phyloP scores from a whole-genome alignment of 83 land plant genomes.

The Picea engelmannii region DNA sequence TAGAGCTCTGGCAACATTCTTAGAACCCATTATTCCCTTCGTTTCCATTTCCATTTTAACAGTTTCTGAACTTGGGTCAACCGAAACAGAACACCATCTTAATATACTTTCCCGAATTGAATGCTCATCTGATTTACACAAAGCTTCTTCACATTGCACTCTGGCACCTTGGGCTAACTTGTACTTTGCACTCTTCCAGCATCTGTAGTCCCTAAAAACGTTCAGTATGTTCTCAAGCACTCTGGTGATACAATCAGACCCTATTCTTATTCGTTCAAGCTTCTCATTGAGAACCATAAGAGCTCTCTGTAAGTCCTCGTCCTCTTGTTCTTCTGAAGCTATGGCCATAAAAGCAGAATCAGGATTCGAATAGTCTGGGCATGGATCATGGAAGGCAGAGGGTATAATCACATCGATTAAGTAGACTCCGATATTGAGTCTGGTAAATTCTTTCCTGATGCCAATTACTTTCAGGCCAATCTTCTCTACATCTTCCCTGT shows the following conservation, averaged over 20 bases:
- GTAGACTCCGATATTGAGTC: neutral
- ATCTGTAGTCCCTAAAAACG: neutral
- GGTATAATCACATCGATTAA: neutral
- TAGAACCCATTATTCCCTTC: neutral
- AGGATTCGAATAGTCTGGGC: neutral
- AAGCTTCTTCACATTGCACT: neutral
- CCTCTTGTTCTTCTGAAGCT: neutral
- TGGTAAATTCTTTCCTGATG: neutral
- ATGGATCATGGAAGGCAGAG: neutral
- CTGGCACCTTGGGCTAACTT: neutral
- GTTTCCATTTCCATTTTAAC: neutral
- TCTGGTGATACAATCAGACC: neutral
- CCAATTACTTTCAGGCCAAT: neutral
- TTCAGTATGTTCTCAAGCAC: neutral
- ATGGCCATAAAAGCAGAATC: neutral
- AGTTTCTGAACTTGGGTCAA: neutral
- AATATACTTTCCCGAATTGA: neutral
- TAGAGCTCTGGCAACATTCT: neutral
- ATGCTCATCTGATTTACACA: neutral
- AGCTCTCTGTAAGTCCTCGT: neutral
- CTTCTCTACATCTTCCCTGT: neutral
- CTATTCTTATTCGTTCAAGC: neutral
- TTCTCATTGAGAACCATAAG: neutral
- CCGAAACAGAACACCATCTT: slow-evolving; percentile 4
- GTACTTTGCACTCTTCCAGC: neutral